Conservation (phyloP, 1,139 yeast species). For the Maudiozyma humilis region DNA sequence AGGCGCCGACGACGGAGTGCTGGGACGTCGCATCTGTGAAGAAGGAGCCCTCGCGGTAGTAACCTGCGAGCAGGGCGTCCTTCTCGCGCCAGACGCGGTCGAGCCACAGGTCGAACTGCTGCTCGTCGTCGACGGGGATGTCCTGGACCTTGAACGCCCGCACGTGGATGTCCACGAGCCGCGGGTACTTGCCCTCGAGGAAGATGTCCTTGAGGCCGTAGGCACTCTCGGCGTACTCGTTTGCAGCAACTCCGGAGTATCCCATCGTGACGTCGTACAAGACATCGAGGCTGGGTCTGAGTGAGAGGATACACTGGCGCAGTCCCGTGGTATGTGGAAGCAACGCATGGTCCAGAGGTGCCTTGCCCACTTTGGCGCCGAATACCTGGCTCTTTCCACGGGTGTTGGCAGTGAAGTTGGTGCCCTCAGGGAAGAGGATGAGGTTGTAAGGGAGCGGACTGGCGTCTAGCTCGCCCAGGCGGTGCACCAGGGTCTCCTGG, state of each 20-base stretch:
- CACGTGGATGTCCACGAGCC: slow-evolving; percentile 53
- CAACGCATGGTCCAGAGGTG: slow-evolving; percentile 53
- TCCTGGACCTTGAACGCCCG: slow-evolving; percentile 49
- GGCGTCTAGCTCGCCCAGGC: slow-evolving; percentile 49
- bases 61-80: slow-evolving; percentile 57
- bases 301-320: slow-evolving; percentile 52
- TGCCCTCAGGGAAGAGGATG: slow-evolving; percentile 88
- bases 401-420: slow-evolving; percentile 68
- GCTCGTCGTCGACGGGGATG: slow-evolving; percentile 57
- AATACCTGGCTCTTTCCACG: slow-evolving; percentile 48
- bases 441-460: slow-evolving; percentile 46
- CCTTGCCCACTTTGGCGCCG: slow-evolving; percentile 43
- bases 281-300: slow-evolving; percentile 52
- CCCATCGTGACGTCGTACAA: slow-evolving; percentile 82
- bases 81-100: slow-evolving; percentile 69
- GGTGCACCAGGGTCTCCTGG: slow-evolving; percentile 48
- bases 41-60: slow-evolving; percentile 52
- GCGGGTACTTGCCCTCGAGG: slow-evolving; percentile 65
- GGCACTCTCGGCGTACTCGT: slow-evolving; percentile 69
- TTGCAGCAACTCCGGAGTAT: slow-evolving; percentile 57
- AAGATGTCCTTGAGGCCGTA: slow-evolving; percentile 61
- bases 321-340: slow-evolving; percentile 80
- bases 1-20: slow-evolving; percentile 13
- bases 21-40: slow-evolving; percentile 10
- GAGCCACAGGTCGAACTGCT: slow-evolving; percentile 70